These are phyloP conservation scores for Fusarium chaquense DNA, from an alignment of 2,329 filamentous ascomycete genomes.

Conservation along the genomic window DNA sequence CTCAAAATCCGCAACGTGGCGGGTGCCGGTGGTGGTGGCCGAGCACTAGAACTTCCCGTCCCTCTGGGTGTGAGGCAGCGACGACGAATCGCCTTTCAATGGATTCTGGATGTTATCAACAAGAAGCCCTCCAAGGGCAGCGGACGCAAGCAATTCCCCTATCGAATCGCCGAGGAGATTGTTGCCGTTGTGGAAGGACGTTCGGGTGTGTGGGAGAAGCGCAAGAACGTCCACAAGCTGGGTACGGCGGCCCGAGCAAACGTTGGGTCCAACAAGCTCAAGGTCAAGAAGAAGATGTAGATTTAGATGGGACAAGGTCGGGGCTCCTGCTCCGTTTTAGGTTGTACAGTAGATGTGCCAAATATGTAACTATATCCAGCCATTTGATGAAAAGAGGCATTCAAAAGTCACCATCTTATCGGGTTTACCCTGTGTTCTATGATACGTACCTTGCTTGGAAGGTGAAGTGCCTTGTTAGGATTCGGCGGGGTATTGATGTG, in stretches of 20 bases:
- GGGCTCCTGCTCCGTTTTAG: slow-evolving; percentile 11
- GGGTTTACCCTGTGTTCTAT: not conserved
- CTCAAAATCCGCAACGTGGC: slow-evolving; percentile 81
- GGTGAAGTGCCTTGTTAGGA: not conserved
- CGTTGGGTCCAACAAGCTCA: slow-evolving; percentile 58
- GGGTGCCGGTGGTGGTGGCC: slow-evolving; percentile 87
- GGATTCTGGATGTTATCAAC: slow-evolving; percentile 88
- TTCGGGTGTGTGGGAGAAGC: slow-evolving; percentile 86
- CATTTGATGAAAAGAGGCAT: slow-evolving; percentile 41
- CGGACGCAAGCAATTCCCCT: slow-evolving; percentile 78
- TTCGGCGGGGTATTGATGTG: not conserved
- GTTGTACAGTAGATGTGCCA: slow-evolving; percentile 49
- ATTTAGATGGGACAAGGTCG: slow-evolving; percentile 18
- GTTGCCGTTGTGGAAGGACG: slow-evolving; percentile 88
- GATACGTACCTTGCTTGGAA: not conserved
- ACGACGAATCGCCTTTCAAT: slow-evolving; percentile 81
- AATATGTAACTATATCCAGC: slow-evolving; percentile 50
- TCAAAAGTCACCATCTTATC: slow-evolving; percentile 4
- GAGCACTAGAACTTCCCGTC: slow-evolving; percentile 82
- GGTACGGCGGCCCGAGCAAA: slow-evolving; percentile 85
- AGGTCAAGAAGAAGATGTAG: slow-evolving; percentile 54
- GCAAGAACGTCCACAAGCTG: slow-evolving; percentile 81
- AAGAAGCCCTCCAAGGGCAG: slow-evolving; percentile 81
- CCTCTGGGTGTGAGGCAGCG: slow-evolving; percentile 82
- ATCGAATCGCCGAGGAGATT: slow-evolving; percentile 86